Conservation (phyloP, 208 protist species). For the Leishmania arabica region DNA sequence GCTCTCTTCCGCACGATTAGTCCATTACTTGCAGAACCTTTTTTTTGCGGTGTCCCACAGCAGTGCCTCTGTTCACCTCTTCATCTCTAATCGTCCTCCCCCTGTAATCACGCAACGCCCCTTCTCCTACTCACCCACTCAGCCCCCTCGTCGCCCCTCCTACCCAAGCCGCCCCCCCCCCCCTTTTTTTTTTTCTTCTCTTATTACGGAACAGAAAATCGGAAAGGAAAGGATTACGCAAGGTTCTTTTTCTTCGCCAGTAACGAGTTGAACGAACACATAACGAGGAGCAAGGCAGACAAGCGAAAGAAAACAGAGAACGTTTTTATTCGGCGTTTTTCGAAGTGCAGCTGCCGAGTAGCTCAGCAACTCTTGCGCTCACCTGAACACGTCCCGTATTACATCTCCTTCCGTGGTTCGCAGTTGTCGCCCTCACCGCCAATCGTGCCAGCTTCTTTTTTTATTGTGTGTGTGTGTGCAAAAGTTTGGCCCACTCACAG, state of each 20-base stretch:
- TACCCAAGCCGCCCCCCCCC: not conserved
- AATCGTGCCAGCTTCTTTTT: not conserved
- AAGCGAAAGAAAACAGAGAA: not conserved
- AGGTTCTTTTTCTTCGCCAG: not conserved
- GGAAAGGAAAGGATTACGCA: not conserved
- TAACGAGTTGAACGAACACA: not conserved
- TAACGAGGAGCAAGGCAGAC: not conserved
- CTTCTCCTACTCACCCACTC: not conserved
- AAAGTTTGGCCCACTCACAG: not conserved
- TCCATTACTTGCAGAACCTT: not conserved
- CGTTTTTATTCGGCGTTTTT: not conserved
- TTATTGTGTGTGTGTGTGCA: no score
- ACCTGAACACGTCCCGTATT: no score
- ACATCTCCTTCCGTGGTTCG: not conserved
- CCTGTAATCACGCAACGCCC: not conserved
- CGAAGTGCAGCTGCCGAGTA: not conserved
- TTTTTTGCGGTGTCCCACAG: not conserved
- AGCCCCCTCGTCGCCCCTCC: not conserved
- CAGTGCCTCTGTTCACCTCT: not conserved
- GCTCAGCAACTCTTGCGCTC: not conserved
- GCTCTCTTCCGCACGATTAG: not conserved
- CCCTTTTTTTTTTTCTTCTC: not conserved
- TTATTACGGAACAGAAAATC: not conserved
- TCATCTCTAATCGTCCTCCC: not conserved
- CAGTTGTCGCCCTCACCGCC: not conserved